A percentile compares a stretch with the other conserved stretches of the same genome.
Evolutionary conservation across 768 basidiomycete species (phyloP).

Genomic region (Mycena epipterygia): DNA sequence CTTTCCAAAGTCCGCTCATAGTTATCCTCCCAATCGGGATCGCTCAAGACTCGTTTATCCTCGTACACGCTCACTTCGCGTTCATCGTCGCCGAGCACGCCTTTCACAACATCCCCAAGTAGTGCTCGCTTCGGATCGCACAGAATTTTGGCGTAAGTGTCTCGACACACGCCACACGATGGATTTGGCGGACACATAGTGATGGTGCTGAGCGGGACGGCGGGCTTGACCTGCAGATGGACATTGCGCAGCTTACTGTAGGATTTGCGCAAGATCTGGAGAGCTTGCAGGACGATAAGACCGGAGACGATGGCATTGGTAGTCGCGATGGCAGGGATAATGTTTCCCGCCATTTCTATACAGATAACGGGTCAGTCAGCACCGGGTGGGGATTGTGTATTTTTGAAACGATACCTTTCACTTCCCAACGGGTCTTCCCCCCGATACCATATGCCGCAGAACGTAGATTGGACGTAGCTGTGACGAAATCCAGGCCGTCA

Average conservation of each 20-base stretch:
- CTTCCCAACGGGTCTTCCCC: conserved; percentile 93
- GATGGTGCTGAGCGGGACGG: conserved; percentile 82
- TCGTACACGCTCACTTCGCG: conserved; percentile 87
- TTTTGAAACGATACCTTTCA: conserved; percentile 80
- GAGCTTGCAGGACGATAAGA: conserved; percentile 92
- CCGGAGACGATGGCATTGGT: conserved; percentile 99
- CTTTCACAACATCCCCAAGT: conserved; percentile 79
- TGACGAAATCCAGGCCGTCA: conserved; percentile 96
- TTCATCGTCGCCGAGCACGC: conserved; percentile 70
- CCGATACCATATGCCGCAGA: conserved; percentile 92
- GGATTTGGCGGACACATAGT: conserved; percentile 78
- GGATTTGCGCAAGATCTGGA: conserved; percentile 82
- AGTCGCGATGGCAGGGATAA: conserved; percentile 99
- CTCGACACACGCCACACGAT: conserved; percentile 87
- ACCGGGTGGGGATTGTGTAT: not conserved
- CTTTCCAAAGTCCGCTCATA: conserved; percentile 83
- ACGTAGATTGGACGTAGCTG: conserved; percentile 93
- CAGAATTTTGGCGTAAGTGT: conserved; percentile 80
- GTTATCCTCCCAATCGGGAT: conserved; percentile 97
- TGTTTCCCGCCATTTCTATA: conserved; percentile 98
- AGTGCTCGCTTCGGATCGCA: conserved; percentile 81
- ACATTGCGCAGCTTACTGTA: conserved; percentile 78
- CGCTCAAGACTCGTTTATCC: conserved; percentile 87
- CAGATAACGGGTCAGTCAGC: not conserved
- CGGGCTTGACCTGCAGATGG: conserved; percentile 82